phyloP scores from a whole-genome alignment of 768 basidiomycete genomes.

The Filobasidium floriforme region DNA sequence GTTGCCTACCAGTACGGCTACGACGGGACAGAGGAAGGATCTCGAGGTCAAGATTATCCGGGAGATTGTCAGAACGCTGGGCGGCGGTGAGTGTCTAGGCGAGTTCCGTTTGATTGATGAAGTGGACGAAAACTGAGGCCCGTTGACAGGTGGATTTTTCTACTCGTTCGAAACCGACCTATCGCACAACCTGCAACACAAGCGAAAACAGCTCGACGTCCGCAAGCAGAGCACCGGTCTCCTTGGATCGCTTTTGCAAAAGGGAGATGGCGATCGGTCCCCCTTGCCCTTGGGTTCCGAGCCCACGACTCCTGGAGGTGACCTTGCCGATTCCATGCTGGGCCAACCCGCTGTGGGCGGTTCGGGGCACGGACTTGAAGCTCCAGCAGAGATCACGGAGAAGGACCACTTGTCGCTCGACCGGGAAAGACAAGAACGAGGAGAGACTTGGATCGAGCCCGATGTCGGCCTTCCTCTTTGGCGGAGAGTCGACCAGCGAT shows the following conservation, averaged over 20 bases:
- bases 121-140: background rate
- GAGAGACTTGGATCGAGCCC: conserved; percentile 58
- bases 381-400: conserved; percentile 18
- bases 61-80: conserved; percentile 60
- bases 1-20: background rate
- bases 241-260: conserved; percentile 31
- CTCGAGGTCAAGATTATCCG: conserved; percentile 74
- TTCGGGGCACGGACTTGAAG: conserved; percentile 8
- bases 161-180: conserved; percentile 78
- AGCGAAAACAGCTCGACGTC: conserved; percentile 29
- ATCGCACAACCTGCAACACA: conserved; percentile 39
- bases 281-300: conserved; percentile 49
- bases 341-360: background rate
- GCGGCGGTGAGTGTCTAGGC: conserved; percentile 14
- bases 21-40: conserved; percentile 47
- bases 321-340: conserved; percentile 55
- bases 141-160: conserved; percentile 79
- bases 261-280: conserved; percentile 14
- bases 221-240: conserved; percentile 27
- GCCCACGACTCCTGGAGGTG: conserved; percentile 75
- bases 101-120: background rate
- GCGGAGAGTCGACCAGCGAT: conserved; percentile 79
- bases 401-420: conserved; percentile 32
- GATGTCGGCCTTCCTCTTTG: conserved; percentile 73
- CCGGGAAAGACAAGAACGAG: conserved; percentile 11